These are phyloP conservation scores for Gracilariopsis chorda DNA, from an alignment of 23 red algal genomes.

Conservation along the genomic window DNA sequence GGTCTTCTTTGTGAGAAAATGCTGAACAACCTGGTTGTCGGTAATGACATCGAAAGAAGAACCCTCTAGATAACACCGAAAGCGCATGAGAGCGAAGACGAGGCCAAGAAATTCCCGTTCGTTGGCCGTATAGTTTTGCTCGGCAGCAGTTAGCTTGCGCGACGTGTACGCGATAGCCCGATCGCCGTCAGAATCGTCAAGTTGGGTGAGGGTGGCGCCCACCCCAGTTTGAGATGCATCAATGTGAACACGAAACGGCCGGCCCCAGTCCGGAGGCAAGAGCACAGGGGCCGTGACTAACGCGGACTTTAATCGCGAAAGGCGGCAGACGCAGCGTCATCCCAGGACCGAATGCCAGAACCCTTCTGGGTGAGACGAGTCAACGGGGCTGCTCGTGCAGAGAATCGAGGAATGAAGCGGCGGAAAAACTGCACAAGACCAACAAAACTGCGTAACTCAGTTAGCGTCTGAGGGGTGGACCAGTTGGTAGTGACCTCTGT, in stretches of 20 bases:
- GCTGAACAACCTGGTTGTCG: slow-evolving; percentile 21
- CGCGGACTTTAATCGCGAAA: neutral
- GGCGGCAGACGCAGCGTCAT: neutral
- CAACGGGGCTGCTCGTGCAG: neutral
- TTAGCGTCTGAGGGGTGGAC: neutral
- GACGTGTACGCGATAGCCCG: slow-evolving; percentile 1
- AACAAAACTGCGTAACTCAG: neutral
- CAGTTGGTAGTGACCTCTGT: neutral
- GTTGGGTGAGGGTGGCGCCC: neutral
- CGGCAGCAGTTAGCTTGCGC: neutral
- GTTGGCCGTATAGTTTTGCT: slow-evolving; percentile 9
- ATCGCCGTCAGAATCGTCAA: neutral
- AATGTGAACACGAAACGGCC: slow-evolving; percentile 8
- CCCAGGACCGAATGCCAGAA: neutral
- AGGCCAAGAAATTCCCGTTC: slow-evolving; percentile 19
- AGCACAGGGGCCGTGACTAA: neutral
- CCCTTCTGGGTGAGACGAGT: slow-evolving; percentile 34
- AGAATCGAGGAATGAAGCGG: slow-evolving; percentile 8
- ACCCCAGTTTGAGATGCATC: neutral
- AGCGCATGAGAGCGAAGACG: neutral
- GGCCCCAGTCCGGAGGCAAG: neutral
- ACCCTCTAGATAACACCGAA: slow-evolving; percentile 22
- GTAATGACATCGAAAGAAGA: slow-evolving; percentile 22
- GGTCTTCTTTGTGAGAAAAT: slow-evolving; percentile 5
- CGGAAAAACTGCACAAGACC: slow-evolving; percentile 16